phyloP scores from a whole-genome alignment of 768 basidiomycete genomes.

The Phallus indusiatus region DNA sequence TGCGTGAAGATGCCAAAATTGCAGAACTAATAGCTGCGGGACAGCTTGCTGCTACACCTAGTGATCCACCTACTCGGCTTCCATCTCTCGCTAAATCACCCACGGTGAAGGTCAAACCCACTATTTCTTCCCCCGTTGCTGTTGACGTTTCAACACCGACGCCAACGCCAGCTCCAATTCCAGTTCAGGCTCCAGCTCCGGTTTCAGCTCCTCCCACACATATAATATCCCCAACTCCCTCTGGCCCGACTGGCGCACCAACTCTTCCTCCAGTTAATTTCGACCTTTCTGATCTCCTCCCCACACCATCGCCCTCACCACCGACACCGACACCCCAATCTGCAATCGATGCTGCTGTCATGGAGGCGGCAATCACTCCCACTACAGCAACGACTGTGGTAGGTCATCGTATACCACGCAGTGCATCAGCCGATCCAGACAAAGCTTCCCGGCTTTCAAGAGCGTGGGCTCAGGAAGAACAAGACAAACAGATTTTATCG shows the following conservation, averaged over 20 bases:
- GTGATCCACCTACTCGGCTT: background rate
- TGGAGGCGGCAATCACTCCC: background rate
- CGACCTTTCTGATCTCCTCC: conserved; percentile 7
- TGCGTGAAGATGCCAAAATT: conserved; percentile 11
- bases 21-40: conserved; percentile 6
- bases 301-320: conserved; percentile 32
- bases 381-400: background rate
- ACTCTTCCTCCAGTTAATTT: background rate
- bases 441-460: conserved; percentile 50
- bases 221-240: background rate
- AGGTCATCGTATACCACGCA: conserved; percentile 48
- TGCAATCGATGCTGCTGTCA: background rate
- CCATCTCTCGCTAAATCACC: background rate
- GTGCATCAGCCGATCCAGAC: conserved; percentile 75
- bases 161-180: conserved; percentile 6
- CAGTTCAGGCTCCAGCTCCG: background rate
- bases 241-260: background rate
- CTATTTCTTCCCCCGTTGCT: background rate
- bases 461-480: conserved; percentile 41
- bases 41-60: background rate
- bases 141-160: conserved; percentile 1
- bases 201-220: background rate
- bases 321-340: conserved; percentile 15
- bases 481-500: conserved; percentile 39
- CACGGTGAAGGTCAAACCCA: background rate